These are phyloP conservation scores for Boechera stricta DNA, from an alignment of 345 rosid genomes.

Conservation along the genomic window DNA sequence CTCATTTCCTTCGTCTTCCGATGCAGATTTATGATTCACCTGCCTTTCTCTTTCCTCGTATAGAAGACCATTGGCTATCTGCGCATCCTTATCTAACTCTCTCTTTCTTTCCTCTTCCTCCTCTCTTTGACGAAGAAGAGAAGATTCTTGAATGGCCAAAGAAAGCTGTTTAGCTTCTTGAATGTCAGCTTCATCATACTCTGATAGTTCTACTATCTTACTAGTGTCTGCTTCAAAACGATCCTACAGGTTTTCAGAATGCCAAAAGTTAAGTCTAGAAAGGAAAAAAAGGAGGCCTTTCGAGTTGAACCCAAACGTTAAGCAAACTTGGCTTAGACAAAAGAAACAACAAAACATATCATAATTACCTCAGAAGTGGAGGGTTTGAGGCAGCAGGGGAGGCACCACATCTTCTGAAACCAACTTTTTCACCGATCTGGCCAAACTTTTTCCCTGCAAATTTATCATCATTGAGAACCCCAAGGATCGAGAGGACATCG, in stretches of 20 bases:
- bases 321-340: not conserved
- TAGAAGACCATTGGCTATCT: constrained; percentile 10
- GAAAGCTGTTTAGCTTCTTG: constrained; percentile 15
- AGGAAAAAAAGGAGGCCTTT: not conserved
- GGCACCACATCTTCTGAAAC: constrained; percentile 20
- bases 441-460: constrained; percentile 24
- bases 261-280: constrained; percentile 12
- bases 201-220: not conserved
- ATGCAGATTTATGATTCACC: not conserved
- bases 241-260: constrained; percentile 28
- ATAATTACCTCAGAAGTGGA: constrained; percentile 20
- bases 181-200: constrained; percentile 14
- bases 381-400: constrained; percentile 30
- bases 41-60: constrained; percentile 26
- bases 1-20: constrained; percentile 32
- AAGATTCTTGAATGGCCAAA: constrained; percentile 17
- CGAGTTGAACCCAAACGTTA: not conserved
- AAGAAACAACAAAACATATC: constrained; percentile 12
- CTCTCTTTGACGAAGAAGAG: constrained; percentile 6
- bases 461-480: constrained; percentile 1
- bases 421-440: constrained; percentile 5
- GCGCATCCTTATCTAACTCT: constrained; percentile 30
- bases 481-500: not conserved
- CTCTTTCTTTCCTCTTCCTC: constrained; percentile 16
- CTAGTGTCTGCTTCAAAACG: not conserved